phyloP scores from a whole-genome alignment of 2,329 filamentous ascomycete genomes.

The Cercospora citrullina region DNA sequence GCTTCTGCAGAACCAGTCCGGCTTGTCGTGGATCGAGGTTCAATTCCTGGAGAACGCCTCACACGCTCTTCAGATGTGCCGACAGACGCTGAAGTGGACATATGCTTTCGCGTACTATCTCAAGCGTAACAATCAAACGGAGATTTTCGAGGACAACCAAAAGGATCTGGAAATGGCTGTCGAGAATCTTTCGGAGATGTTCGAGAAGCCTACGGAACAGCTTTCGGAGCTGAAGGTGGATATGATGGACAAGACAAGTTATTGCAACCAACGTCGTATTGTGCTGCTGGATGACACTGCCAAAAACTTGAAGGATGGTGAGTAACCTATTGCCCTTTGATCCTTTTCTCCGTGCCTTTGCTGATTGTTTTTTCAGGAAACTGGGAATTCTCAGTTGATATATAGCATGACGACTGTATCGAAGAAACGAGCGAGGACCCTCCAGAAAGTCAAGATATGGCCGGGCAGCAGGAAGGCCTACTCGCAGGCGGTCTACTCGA shows the following conservation, averaged over 20 bases:
- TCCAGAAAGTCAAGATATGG: neutral
- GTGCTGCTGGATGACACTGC: constrained; percentile 92
- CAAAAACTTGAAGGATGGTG: constrained; percentile 85
- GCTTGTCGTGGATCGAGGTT: constrained; percentile 98
- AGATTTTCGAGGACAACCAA: constrained; percentile 98
- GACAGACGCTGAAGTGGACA: constrained; percentile 99
- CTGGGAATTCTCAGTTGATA: constrained; percentile 41
- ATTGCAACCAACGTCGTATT: constrained; percentile 88
- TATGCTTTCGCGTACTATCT: constrained; percentile 98
- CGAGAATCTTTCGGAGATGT: constrained; percentile 97
- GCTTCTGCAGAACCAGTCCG: constrained; percentile 85
- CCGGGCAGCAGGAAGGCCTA: neutral
- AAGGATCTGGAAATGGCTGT: constrained; percentile 97
- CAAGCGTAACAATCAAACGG: constrained; percentile 90
- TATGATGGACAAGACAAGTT: constrained; percentile 97
- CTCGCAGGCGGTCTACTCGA: neutral
- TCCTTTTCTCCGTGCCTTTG: neutral
- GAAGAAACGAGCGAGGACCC: neutral
- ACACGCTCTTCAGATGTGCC: constrained; percentile 89
- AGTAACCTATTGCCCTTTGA: constrained; percentile 38
- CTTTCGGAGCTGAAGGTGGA: constrained; percentile 87
- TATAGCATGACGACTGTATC: neutral
- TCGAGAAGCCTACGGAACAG: constrained; percentile 92
- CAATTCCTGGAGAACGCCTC: constrained; percentile 94
- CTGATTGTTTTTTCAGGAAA: constrained; percentile 29